Evolutionary conservation across 805 yeast species (phyloP).

Genomic region (Brettanomyces bruxellensis): DNA sequence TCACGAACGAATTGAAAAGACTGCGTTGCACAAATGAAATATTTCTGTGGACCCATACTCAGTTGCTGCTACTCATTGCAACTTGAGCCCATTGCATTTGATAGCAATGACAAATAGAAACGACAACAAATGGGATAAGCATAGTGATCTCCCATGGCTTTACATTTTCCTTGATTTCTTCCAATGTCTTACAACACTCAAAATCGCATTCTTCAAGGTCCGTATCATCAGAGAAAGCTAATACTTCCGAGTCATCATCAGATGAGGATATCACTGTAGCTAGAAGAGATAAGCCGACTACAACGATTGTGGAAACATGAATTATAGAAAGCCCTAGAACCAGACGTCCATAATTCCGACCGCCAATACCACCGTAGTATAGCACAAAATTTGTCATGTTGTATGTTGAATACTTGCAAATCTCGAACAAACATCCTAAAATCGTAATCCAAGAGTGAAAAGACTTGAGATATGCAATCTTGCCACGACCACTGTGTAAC

Average conservation of each 20-base stretch:
- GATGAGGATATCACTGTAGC: slow-evolving; percentile 10
- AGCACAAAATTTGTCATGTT: slow-evolving; percentile 9
- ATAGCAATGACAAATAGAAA: slow-evolving; percentile 8
- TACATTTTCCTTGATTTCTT: background rate
- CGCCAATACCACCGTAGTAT: slow-evolving; percentile 3
- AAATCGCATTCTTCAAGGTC: background rate
- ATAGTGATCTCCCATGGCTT: slow-evolving; percentile 4
- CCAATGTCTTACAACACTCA: background rate
- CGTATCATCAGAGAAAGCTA: slow-evolving; percentile 1
- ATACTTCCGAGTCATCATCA: background rate
- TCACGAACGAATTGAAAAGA: no score
- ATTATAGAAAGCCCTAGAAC: background rate
- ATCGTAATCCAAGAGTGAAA: slow-evolving; percentile 14
- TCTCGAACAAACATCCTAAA: slow-evolving; percentile 16
- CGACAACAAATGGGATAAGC: slow-evolving; percentile 9
- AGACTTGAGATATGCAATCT: slow-evolving; percentile 1
- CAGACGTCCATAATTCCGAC: background rate
- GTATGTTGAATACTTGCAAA: slow-evolving; percentile 16
- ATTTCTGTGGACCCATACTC: no score
- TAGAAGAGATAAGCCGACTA: slow-evolving; percentile 11
- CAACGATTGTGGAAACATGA: slow-evolving; percentile 10
- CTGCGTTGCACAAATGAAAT: no score
- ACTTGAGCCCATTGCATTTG: slow-evolving; percentile 2
- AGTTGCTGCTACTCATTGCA: no score
- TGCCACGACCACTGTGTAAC: background rate